Conservation (phyloP, 345 rosid species). For the Isatis tinctoria region DNA sequence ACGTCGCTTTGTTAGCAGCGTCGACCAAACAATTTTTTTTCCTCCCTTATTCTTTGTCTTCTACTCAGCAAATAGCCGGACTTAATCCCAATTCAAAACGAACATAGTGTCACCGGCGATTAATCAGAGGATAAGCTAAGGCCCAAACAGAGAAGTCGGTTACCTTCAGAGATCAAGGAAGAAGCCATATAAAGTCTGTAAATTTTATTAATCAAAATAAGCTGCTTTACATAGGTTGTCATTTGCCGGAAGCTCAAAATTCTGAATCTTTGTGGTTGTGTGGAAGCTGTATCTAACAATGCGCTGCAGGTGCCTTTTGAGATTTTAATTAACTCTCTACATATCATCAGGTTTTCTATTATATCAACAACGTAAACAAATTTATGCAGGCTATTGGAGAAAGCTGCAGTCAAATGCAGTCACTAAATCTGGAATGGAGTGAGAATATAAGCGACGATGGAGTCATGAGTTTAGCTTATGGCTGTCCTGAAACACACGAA, state of each 20-base stretch:
- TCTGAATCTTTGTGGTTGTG: slow-evolving; percentile 96
- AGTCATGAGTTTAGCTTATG: slow-evolving; percentile 77
- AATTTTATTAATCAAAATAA: too few relatives aligned
- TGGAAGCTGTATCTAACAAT: slow-evolving; percentile 66
- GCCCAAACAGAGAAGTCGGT: too few relatives aligned
- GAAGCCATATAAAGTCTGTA: too few relatives aligned
- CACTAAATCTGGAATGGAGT: slow-evolving; percentile 90
- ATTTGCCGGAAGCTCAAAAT: slow-evolving; percentile 59
- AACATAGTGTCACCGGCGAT: too few relatives aligned
- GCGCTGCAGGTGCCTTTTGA: slow-evolving; percentile 63
- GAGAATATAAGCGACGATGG: slow-evolving; percentile 82
- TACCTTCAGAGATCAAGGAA: too few relatives aligned
- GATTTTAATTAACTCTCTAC: background rate
- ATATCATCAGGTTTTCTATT: background rate
- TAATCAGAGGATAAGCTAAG: too few relatives aligned
- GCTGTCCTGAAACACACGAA: slow-evolving; percentile 57
- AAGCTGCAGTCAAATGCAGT: slow-evolving; percentile 64
- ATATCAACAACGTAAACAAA: background rate
- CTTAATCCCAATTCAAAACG: too few relatives aligned
- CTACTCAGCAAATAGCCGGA: too few relatives aligned
- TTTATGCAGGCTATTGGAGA: slow-evolving; percentile 68
- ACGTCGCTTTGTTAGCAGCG: too few relatives aligned
- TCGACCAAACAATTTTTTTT: too few relatives aligned
- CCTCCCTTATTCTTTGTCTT: too few relatives aligned
- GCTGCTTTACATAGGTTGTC: too few relatives aligned